Evolutionary conservation across 148 eudicot genomes (phyloP), one percentile per base, ranked within the genome.

Genomic region (Polygonum maritimum): DNA sequence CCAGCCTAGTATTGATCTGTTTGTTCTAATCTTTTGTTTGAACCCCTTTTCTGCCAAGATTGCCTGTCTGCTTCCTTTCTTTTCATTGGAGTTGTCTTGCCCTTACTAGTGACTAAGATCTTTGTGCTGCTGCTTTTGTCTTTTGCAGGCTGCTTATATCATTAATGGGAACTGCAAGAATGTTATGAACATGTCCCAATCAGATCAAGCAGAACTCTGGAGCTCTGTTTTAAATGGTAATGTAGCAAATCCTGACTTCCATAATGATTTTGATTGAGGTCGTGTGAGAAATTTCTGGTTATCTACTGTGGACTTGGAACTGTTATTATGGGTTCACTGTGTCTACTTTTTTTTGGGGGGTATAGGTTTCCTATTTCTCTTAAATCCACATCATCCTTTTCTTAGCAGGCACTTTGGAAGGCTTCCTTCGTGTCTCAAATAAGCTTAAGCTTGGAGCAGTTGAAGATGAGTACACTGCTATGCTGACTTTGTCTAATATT

Each of bases 161-260:
- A 90, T 94, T 65, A 87, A 79, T 78, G 98, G 98, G 31, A 94
- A 87, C 84, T 88, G 96, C 90, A 92, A 95, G 82, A 92, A 89
- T 85, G 83, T 95, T 45, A 95, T 95, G 98, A 90, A 89, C 85
- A 88, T 92, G 97, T 92, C 98, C 60, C 97, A 95, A 79, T 76
- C 86, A 74, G 98, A 95, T 85, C 97, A 95, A 78, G 65, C 79
- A 76, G 96, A 91, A 51, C 89, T 95, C 80, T 95, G 98, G 98
- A 84, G 79, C 48, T 90, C 98, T 76, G 87, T 92, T 79, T 71
- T 92, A 77, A 84, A 90, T 83, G 94, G 98, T 94, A 92, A 38
- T 21, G 22, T 67, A 67, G 71, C 10, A 67, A 67, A 67, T 21
- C 71, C 36, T 67, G 71, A 16, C 38, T 22, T 12, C 38, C 18